Base-by-base conservation (phyloP, 345 rosid genomes). In the Rubroshorea leprosula region DNA sequence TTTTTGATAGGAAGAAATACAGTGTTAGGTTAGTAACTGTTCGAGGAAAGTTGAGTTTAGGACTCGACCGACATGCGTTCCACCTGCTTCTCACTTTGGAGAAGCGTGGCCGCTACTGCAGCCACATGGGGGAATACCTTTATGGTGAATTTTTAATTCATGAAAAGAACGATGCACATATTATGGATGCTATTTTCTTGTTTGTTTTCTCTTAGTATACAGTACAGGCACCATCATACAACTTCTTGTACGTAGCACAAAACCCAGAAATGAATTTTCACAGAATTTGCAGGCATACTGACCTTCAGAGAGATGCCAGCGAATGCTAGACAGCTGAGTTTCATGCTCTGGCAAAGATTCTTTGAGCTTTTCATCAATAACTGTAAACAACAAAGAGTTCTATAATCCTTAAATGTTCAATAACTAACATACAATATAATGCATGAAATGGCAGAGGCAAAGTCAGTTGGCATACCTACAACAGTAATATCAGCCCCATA, bases 301-400 rank as follows among this genome's bases (percentile, higher is more conserved):
- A 85, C 96, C 93, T 89, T 86, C 69, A 15, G 93, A 76, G 51
- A 92, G 83, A 81, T 89, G 98, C 94, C 94, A 92, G 22, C 97
- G 82, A 59, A 92, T 76, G 64, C 82, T 89, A 59, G 97, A 79
- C 56, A 89, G 66, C 66, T 73, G 94, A 41, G 86, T 81, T 78
- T 89, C 97, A 61, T 81, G 90, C 80, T 84, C 96, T 0, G 89
- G 83, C 61, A 84, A 66, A 0, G 86, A 71, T 47, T 92, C 97
- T 62, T 83, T 89, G 74, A 76, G 75, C 75, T 71, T 78, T 60
- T 83, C 86, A 53, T 89, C 91, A 43, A 92, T 89, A 55, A 84
- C 98, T 92, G 88, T 72, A 74, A 67, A 53, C 55, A 67, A 63
- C 17, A 74, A 8, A 38, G 39, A 73, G 44, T 58, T 53, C 60